phyloP scores from a whole-genome alignment of 768 basidiomycete genomes.

The Mycena epipterygia region DNA sequence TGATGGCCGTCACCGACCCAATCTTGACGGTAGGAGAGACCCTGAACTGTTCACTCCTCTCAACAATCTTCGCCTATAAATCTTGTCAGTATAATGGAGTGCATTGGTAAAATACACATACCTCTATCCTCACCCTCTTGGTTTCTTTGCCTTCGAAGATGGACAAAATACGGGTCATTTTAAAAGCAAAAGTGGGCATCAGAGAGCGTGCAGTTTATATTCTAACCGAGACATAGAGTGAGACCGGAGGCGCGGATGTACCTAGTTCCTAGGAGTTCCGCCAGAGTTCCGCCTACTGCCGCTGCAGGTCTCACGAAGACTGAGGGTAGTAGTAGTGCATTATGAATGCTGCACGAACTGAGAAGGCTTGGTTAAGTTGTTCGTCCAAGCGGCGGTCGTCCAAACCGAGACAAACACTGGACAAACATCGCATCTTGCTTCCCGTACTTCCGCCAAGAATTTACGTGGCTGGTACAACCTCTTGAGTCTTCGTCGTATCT shows the following conservation, averaged over 20 bases:
- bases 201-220: neutral
- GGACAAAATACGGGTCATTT: constrained; percentile 28
- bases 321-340: neutral
- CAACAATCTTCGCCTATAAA: constrained; percentile 29
- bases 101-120: neutral
- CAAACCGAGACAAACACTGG: too few relatives aligned
- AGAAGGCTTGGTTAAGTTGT: too few relatives aligned
- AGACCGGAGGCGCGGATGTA: constrained; percentile 11
- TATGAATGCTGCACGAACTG: too few relatives aligned
- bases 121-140: constrained; percentile 29
- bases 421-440: too few relatives aligned
- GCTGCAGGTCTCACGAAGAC: neutral
- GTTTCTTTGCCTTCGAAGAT: constrained; percentile 32
- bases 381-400: too few relatives aligned
- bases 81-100: neutral
- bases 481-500: neutral
- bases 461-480: neutral
- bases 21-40: constrained; percentile 32
- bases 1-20: constrained; percentile 24
- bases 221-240: constrained; percentile 10
- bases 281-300: constrained; percentile 41
- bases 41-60: constrained; percentile 28
- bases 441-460: neutral
- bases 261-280: too few relatives aligned
- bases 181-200: neutral